Evolutionary conservation across 768 basidiomycete genomes (phyloP).

Genomic region (Termitomyces sp.): DNA sequence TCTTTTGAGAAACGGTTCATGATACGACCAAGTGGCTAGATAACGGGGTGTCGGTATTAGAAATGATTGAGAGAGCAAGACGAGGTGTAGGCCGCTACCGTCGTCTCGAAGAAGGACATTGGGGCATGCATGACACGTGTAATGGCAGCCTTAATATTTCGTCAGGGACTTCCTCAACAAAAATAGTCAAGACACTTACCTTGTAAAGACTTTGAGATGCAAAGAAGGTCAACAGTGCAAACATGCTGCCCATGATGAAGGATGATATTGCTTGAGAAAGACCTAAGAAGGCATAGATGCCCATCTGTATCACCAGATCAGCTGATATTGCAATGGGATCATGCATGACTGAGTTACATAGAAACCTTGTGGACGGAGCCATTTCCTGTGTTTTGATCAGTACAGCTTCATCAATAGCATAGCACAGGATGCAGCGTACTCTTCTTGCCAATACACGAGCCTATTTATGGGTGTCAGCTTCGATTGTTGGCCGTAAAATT

Average conservation of each 20-base stretch:
- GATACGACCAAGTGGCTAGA: conserved; percentile 75
- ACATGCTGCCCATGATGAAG: conserved; percentile 64
- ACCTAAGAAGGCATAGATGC: conserved; percentile 73
- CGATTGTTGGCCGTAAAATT: background rate
- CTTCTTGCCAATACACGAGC: conserved; percentile 86
- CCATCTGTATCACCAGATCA: conserved; percentile 51
- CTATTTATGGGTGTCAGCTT: conserved; percentile 25
- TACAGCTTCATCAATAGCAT: background rate
- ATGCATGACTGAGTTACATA: conserved; percentile 47
- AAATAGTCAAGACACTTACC: conserved; percentile 25
- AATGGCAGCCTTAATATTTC: conserved; percentile 47
- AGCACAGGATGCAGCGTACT: conserved; percentile 26
- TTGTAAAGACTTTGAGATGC: conserved; percentile 69
- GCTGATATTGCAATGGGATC: background rate
- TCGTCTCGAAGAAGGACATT: conserved; percentile 89
- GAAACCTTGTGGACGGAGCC: conserved; percentile 57
- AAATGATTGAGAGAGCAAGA: background rate
- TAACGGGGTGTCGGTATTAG: background rate
- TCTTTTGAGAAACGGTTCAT: conserved; percentile 91
- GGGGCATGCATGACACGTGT: conserved; percentile 77
- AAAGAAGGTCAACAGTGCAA: conserved; percentile 71
- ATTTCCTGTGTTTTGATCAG: conserved; percentile 33
- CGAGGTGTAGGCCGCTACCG: conserved; percentile 37
- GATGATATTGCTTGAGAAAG: conserved; percentile 62
- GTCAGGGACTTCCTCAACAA: background rate